These are phyloP conservation scores for Stereum hirsutum DNA, from an alignment of 1,284 basidiomycete genomes.

Conservation along the genomic window DNA sequence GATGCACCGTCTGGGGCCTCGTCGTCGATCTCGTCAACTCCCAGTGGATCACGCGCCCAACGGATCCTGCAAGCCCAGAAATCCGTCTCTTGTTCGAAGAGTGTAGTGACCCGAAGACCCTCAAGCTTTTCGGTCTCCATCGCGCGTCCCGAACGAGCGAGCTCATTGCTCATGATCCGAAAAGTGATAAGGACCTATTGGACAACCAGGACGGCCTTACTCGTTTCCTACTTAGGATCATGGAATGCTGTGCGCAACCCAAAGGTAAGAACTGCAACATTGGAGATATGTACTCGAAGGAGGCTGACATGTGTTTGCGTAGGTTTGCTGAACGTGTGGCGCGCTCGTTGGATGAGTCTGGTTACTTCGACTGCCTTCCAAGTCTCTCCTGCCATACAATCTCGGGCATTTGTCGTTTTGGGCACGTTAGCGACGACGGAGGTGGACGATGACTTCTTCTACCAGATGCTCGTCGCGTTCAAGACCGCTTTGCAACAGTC, in stretches of 20 bases:
- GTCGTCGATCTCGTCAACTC: conserved; percentile 77
- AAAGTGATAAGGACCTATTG: conserved; percentile 52
- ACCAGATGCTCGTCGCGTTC: conserved; percentile 83
- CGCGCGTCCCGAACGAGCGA: conserved; percentile 56
- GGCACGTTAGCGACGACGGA: conserved; percentile 73
- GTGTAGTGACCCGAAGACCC: conserved; percentile 44
- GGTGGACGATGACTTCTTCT: conserved; percentile 82
- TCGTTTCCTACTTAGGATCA: conserved; percentile 52
- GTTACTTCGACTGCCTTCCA: conserved; percentile 93
- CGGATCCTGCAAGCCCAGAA: conserved; percentile 46
- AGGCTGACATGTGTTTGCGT: conserved; percentile 1
- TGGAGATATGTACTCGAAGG: conserved; percentile 4
- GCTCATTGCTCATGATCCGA: conserved; percentile 44
- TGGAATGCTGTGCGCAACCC: conserved; percentile 59
- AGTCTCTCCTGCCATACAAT: conserved; percentile 83
- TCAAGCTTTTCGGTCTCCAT: conserved; percentile 68
- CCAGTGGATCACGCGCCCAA: conserved; percentile 48
- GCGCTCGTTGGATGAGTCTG: conserved; percentile 88
- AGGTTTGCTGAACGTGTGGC: conserved; percentile 89
- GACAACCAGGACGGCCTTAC: conserved; percentile 64
- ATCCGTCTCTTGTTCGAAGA: conserved; percentile 56
- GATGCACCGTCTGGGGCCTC: conserved; percentile 75
- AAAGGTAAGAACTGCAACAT: conserved; percentile 56
- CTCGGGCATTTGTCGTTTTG: conserved; percentile 81
- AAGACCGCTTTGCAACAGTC: conserved; percentile 51